Evolutionary conservation across 257 asterid species (phyloP).

Genomic region (Solanum paucissectum): DNA sequence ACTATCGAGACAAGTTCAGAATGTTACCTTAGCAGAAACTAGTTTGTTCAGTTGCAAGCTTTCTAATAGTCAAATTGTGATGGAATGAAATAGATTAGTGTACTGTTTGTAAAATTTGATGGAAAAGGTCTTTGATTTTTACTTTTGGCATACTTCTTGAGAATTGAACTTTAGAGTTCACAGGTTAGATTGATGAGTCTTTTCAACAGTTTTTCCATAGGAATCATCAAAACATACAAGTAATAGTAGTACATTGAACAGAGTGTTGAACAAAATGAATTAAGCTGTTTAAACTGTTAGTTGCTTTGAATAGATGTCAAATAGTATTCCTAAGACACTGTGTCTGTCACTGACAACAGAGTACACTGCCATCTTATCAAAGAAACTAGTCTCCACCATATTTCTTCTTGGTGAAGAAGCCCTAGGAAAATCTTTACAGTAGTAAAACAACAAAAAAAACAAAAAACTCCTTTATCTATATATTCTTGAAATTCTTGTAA

Average conservation of each 20-base stretch:
- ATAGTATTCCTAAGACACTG: neutral
- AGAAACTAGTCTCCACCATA: neutral
- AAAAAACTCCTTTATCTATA: neutral
- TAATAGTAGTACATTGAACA: neutral
- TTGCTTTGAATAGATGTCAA: neutral
- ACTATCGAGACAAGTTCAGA: neutral
- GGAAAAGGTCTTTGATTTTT: neutral
- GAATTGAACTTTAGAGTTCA: neutral
- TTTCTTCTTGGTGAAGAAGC: neutral
- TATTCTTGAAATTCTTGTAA: neutral
- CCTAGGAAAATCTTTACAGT: neutral
- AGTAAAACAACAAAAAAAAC: neutral
- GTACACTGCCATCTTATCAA: neutral
- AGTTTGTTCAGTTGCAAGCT: neutral
- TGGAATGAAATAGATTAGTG: neutral
- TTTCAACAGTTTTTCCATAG: neutral
- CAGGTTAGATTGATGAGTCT: neutral
- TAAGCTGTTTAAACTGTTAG: neutral
- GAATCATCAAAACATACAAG: neutral
- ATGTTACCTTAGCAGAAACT: neutral
- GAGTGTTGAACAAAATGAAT: neutral
- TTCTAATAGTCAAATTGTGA: neutral
- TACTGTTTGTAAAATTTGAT: neutral
- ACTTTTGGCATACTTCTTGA: neutral
- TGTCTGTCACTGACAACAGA: neutral